A percentile compares a stretch with the other conserved stretches of the same genome.
These are phyloP conservation scores for Fonsecaea monophora DNA, from an alignment of 2,329 filamentous ascomycete genomes.

Conservation along the genomic window DNA sequence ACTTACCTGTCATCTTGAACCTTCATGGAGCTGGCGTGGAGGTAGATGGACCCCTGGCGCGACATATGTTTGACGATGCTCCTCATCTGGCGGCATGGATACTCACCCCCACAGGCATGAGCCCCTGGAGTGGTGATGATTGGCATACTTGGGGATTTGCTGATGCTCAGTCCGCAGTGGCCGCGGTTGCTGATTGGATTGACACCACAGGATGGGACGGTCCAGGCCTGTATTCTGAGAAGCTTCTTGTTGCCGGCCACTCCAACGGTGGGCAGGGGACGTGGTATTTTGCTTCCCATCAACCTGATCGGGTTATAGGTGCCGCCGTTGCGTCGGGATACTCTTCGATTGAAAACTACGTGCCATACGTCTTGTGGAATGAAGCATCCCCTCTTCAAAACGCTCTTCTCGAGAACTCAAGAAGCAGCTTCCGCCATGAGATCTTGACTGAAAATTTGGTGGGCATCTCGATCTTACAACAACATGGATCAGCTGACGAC, in stretches of 20 bases:
- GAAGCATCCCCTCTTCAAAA: slow-evolving; percentile 59
- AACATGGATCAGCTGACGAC: slow-evolving; percentile 63
- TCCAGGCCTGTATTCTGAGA: slow-evolving; percentile 52
- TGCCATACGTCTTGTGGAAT: slow-evolving; percentile 64
- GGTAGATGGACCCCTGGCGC: slow-evolving; percentile 55
- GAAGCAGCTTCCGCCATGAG: slow-evolving; percentile 63
- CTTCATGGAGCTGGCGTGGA: slow-evolving; percentile 66
- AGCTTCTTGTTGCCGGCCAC: slow-evolving; percentile 63
- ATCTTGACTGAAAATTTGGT: slow-evolving; percentile 59
- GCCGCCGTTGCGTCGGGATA: slow-evolving; percentile 66
- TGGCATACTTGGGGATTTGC: slow-evolving; percentile 67
- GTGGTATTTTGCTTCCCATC: slow-evolving; percentile 64
- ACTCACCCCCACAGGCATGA: slow-evolving; percentile 63
- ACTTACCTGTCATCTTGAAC: slow-evolving; percentile 57
- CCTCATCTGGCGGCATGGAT: slow-evolving; percentile 63
- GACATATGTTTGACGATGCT: slow-evolving; percentile 57
- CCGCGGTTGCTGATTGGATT: slow-evolving; percentile 60
- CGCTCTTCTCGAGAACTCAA: slow-evolving; percentile 56
- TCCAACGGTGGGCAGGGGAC: slow-evolving; percentile 67
- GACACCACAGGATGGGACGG: slow-evolving; percentile 56
- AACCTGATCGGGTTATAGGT: slow-evolving; percentile 63
- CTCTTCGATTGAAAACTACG: slow-evolving; percentile 64
- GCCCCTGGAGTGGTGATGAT: slow-evolving; percentile 66
- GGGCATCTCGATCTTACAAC: slow-evolving; percentile 62
- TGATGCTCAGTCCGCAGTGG: slow-evolving; percentile 62